These are phyloP conservation scores for Mycena indigotica DNA, from an alignment of 768 basidiomycete species.

Conservation along the genomic window DNA sequence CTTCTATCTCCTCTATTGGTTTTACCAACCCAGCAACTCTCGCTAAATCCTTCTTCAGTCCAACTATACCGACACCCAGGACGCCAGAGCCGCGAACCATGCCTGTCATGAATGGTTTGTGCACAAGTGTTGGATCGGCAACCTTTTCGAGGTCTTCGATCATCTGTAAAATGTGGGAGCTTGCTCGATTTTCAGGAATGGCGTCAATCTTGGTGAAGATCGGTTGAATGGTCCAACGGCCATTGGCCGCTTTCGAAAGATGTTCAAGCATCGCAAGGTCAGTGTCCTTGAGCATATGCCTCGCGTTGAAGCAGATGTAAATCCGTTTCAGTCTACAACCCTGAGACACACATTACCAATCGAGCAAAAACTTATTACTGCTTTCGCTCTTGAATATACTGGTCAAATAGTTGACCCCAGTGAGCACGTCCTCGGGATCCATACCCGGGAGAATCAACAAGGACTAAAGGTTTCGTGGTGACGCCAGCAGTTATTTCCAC, in stretches of 20 bases:
- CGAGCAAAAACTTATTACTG: constrained; percentile 47
- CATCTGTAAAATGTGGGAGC: constrained; percentile 43
- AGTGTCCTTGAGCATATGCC: constrained; percentile 57
- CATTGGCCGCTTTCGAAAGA: constrained; percentile 41
- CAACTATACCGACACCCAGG: neutral
- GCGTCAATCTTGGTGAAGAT: constrained; percentile 73
- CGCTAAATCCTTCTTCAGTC: constrained; percentile 5
- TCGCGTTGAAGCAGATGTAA: constrained; percentile 70
- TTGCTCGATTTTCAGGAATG: constrained; percentile 36
- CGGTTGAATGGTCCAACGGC: constrained; percentile 63
- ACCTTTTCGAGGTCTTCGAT: constrained; percentile 53
- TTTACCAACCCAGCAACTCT: too few species aligned
- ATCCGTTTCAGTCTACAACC: constrained; percentile 61
- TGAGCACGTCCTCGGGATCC: constrained; percentile 71
- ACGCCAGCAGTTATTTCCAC: constrained; percentile 44
- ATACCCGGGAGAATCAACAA: constrained; percentile 85
- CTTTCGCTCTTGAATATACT: constrained; percentile 61
- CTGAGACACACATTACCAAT: constrained; percentile 2
- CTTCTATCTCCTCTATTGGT: too few species aligned
- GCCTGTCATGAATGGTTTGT: neutral
- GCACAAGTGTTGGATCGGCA: constrained; percentile 21
- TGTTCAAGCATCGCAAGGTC: constrained; percentile 66
- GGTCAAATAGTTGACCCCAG: constrained; percentile 73
- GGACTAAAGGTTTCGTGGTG: constrained; percentile 57
- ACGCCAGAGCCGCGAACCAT: neutral